Percentiles rank a stretch among this genome's conserved stretches.
Evolutionary conservation across 2,329 filamentous ascomycete genomes (phyloP).

Genomic region (Cercospora janseana): DNA sequence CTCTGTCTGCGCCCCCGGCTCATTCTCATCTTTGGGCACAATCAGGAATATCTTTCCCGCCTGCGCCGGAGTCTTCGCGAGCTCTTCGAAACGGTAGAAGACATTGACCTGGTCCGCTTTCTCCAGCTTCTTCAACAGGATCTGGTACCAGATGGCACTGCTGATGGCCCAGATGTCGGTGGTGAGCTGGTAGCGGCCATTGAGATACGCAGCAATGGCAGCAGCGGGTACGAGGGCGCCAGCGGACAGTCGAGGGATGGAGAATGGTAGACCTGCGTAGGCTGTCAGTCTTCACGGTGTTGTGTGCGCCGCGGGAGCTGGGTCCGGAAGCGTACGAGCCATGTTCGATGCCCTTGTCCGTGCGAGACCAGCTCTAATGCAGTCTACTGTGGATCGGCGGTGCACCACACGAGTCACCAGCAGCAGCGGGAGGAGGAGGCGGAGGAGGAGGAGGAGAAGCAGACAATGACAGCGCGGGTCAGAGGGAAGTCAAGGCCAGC

Average conservation of each 20-base stretch:
- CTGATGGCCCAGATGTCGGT: conserved; percentile 61
- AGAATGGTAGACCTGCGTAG: too few relatives aligned
- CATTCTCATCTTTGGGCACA: conserved; percentile 30
- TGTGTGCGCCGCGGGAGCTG: not conserved
- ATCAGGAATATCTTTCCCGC: conserved; percentile 34
- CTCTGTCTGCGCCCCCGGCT: conserved; percentile 28
- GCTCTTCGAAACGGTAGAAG: conserved; percentile 72
- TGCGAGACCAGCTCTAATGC: too few relatives aligned
- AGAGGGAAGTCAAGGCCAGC: not conserved
- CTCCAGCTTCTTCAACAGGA: conserved; percentile 29
- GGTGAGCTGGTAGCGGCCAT: conserved; percentile 65
- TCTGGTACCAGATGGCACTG: conserved; percentile 55
- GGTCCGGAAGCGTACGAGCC: not conserved
- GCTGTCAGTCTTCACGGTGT: too few relatives aligned
- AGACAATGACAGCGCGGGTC: not conserved
- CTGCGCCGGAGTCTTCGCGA: conserved; percentile 57
- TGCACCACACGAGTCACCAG: not conserved
- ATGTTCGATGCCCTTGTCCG: too few relatives aligned
- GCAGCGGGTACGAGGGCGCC: conserved; percentile 40
- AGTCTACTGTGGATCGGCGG: not conserved
- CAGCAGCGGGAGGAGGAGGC: not conserved
- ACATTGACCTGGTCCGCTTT: conserved; percentile 61
- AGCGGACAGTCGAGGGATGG: conserved; percentile 15
- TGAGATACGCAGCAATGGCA: conserved; percentile 72
- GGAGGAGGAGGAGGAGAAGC: not conserved